A percentile compares a stretch with the other conserved stretches of the same genome.
Evolutionary conservation across 441 rosid species (phyloP).

Genomic region (Breynia disticha): DNA sequence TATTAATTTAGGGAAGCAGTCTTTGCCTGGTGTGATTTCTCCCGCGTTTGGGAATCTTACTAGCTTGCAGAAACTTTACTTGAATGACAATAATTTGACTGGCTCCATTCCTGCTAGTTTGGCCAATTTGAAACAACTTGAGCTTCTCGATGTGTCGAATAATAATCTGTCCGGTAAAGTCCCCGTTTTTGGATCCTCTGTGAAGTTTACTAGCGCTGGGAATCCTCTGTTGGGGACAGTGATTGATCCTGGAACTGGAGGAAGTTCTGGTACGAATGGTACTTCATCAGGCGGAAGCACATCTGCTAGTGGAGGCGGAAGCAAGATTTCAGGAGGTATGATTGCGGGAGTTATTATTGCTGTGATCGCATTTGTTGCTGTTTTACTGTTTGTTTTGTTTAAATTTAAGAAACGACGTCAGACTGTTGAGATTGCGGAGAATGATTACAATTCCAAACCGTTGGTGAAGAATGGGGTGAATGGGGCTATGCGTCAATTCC

Average conservation of each 20-base stretch:
- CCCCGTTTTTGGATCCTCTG: conserved; percentile 27
- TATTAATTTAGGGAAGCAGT: conserved; percentile 8
- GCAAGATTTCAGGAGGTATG: conserved; percentile 19
- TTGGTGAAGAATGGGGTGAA: conserved; percentile 18
- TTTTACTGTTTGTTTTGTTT: conserved; percentile 46
- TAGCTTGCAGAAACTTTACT: conserved; percentile 29
- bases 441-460: conserved; percentile 20
- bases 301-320: conserved; percentile 7
- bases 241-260: neutral
- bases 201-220: conserved; percentile 34
- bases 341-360: conserved; percentile 43
- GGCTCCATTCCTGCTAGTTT: conserved; percentile 50
- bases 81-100: conserved; percentile 47
- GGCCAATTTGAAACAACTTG: conserved; percentile 34
- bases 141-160: conserved; percentile 48
- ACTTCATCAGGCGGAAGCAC: conserved; percentile 4
- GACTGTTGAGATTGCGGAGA: conserved; percentile 27
- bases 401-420: conserved; percentile 26
- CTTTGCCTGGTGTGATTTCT: conserved; percentile 42
- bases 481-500: conserved; percentile 35
- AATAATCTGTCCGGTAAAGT: conserved; percentile 53
- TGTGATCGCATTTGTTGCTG: conserved; percentile 36
- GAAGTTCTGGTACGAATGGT: neutral
- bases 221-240: conserved; percentile 38
- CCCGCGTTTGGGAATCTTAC: conserved; percentile 47